These are phyloP conservation scores for Hygrophorus pudorinus DNA, from an alignment of 768 basidiomycete species.

Conservation along the genomic window DNA sequence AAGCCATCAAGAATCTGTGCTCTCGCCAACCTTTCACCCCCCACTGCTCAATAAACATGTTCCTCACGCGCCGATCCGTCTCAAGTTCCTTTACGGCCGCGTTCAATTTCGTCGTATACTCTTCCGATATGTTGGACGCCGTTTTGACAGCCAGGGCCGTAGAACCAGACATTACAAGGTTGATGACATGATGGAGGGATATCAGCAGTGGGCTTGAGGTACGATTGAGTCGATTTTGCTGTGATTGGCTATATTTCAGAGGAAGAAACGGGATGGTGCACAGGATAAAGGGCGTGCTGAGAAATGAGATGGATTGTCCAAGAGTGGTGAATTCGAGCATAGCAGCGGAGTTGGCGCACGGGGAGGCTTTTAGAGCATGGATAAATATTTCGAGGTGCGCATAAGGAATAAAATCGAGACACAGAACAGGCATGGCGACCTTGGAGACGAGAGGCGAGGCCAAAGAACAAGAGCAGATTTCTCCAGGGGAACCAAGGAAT, in stretches of 20 bases:
- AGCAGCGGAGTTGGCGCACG: slow-evolving; percentile 12
- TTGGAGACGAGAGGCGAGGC: neutral
- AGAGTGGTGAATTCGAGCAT: slow-evolving; percentile 28
- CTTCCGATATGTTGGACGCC: slow-evolving; percentile 30
- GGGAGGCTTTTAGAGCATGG: slow-evolving; percentile 13
- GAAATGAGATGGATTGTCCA: slow-evolving; percentile 21
- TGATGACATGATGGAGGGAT: slow-evolving; percentile 26
- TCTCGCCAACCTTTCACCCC: slow-evolving; percentile 33
- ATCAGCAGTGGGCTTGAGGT: slow-evolving; percentile 30
- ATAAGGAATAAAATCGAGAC: slow-evolving; percentile 12
- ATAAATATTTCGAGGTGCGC: slow-evolving; percentile 15
- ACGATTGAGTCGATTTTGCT: slow-evolving; percentile 2
- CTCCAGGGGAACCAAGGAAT: neutral
- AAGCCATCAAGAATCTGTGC: slow-evolving; percentile 33
- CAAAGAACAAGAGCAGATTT: neutral
- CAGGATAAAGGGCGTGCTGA: slow-evolving; percentile 28
- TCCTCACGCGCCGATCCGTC: slow-evolving; percentile 17
- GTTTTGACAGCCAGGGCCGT: slow-evolving; percentile 21
- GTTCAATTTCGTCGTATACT: slow-evolving; percentile 20
- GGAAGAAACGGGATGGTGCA: slow-evolving; percentile 35
- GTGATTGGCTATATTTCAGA: slow-evolving; percentile 13
- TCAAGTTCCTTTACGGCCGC: slow-evolving; percentile 18
- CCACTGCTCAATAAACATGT: slow-evolving; percentile 18
- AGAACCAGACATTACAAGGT: slow-evolving; percentile 21
- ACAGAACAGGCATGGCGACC: neutral